These are phyloP conservation scores for Piper longum DNA, from an alignment of 164 flowering plant genomes.

Conservation along the genomic window DNA sequence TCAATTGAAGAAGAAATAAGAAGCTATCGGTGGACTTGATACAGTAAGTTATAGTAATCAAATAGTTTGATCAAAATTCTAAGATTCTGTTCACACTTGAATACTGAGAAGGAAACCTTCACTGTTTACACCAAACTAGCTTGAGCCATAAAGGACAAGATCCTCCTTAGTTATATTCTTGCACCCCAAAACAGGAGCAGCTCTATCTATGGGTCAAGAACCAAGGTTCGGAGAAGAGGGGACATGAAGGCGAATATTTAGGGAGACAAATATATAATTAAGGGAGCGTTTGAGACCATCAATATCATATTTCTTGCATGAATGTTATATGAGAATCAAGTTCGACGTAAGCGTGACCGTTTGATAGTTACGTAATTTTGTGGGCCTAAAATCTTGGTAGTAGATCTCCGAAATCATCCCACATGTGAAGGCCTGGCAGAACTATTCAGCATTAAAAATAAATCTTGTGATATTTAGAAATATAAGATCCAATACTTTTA, in stretches of 20 bases:
- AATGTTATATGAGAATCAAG: too few species aligned
- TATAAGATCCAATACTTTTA: too few species aligned
- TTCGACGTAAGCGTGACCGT: not conserved
- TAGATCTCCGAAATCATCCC: not conserved
- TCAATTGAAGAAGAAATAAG: not conserved
- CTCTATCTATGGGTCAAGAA: not conserved
- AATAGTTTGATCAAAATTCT: not conserved
- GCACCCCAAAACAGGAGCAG: not conserved
- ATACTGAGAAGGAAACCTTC: too few species aligned
- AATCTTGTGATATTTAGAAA: too few species aligned
- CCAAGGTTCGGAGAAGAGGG: not conserved
- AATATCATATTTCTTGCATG: not conserved
- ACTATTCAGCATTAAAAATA: too few species aligned
- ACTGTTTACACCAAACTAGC: too few species aligned
- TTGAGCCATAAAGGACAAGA: not conserved
- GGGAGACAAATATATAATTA: too few species aligned
- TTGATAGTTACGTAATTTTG: not conserved
- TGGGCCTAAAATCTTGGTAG: not conserved
- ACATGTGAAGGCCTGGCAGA: not conserved
- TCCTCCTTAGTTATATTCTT: not conserved
- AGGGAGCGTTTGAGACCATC: not conserved
- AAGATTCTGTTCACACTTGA: too few species aligned
- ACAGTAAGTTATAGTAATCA: not conserved
- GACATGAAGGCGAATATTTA: not conserved
- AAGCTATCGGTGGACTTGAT: too few species aligned